These are phyloP conservation scores for Circinella minor DNA, from an alignment of 371 early-diverging fungal species.

Conservation along the genomic window DNA sequence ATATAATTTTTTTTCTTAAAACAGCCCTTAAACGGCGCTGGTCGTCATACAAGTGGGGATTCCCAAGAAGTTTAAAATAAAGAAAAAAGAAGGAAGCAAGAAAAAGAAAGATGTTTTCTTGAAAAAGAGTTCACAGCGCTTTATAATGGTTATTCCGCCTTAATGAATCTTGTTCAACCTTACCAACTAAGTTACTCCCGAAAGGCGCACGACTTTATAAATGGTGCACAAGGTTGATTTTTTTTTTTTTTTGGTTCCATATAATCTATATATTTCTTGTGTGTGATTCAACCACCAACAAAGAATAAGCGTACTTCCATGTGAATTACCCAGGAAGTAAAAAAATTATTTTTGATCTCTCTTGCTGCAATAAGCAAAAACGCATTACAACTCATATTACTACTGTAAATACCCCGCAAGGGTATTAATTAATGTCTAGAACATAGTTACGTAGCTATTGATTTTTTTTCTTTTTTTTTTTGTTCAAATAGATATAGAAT, in stretches of 20 bases:
- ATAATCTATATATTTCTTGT: neutral
- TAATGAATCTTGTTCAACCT: slow-evolving; percentile 10
- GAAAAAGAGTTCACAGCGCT: neutral
- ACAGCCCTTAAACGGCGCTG: neutral
- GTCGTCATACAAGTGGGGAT: slow-evolving; percentile 7
- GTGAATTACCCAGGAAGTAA: slow-evolving; percentile 7
- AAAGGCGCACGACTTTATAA: slow-evolving; percentile 5
- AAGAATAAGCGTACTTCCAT: neutral
- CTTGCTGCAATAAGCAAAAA: neutral
- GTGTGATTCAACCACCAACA: neutral
- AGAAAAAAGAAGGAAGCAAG: slow-evolving; percentile 5
- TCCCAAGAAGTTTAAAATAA: neutral
- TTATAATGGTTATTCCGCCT: slow-evolving; percentile 6
- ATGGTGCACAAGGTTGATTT: slow-evolving; percentile 6
- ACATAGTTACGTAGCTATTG: neutral
- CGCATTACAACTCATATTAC: neutral
- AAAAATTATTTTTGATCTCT: slow-evolving; percentile 6
- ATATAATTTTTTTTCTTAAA: neutral
- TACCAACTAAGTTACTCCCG: neutral
- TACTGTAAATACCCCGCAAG: neutral
- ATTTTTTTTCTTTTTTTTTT: neutral
- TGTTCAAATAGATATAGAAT: too few species aligned
- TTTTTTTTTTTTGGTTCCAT: slow-evolving; percentile 1
- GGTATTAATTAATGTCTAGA: neutral
- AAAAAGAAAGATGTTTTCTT: slow-evolving; percentile 4